Evolutionary conservation across 2,329 filamentous ascomycete genomes (phyloP).

Genomic region (Ramularia collo-cygni): DNA sequence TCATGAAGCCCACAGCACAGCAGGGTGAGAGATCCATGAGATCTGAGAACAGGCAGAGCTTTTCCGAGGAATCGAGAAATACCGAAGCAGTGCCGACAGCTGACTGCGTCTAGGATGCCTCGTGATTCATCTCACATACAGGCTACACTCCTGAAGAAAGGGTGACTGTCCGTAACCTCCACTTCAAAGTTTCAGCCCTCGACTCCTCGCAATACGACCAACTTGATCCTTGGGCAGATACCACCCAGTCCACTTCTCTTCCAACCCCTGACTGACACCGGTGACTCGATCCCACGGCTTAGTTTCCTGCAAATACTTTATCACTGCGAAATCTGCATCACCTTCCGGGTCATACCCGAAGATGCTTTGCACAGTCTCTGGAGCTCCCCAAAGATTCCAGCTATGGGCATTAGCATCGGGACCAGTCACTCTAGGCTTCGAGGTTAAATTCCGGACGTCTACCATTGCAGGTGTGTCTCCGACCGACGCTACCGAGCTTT

Average conservation of each 20-base stretch:
- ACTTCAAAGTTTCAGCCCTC: conserved; percentile 12
- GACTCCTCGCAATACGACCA: conserved; percentile 12
- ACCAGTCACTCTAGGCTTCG: conserved; percentile 18
- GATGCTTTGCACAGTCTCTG: conserved; percentile 29
- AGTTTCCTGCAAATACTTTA: conserved; percentile 18
- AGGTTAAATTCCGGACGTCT: conserved; percentile 29
- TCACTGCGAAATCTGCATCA: conserved; percentile 27
- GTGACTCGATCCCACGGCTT: conserved; percentile 24
- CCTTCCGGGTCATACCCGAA: conserved; percentile 35
- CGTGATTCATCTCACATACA: too few species aligned
- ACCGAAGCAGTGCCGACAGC: too few species aligned
- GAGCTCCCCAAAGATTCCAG: conserved; percentile 34
- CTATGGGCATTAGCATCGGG: conserved; percentile 26
- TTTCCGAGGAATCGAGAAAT: too few species aligned
- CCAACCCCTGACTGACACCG: conserved; percentile 23
- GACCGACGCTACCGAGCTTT: conserved; percentile 5
- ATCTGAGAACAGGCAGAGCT: too few species aligned
- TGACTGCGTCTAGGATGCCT: too few species aligned
- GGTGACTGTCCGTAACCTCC: too few species aligned
- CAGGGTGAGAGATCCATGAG: too few species aligned
- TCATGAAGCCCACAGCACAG: too few species aligned
- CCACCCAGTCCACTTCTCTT: conserved; percentile 31
- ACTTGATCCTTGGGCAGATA: conserved; percentile 21
- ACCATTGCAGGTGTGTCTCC: conserved; percentile 18
- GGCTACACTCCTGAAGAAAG: too few species aligned